Percentiles rank a stretch among this genome's conserved stretches.
Evolutionary conservation across 768 basidiomycete genomes (phyloP).

Genomic region (Amanita molliuscula): DNA sequence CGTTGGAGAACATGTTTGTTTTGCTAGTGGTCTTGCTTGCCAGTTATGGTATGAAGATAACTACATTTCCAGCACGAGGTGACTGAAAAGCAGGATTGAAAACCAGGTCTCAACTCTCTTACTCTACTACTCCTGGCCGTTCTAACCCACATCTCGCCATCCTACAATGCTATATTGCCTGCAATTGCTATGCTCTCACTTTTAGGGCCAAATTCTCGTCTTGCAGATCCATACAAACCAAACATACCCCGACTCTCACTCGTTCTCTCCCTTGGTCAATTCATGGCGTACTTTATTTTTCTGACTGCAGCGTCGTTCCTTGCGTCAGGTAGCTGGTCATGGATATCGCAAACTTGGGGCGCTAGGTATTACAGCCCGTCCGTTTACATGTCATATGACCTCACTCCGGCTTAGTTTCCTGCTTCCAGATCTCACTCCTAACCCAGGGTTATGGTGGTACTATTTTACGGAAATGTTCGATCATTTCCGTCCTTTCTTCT

Average conservation of each 20-base stretch:
- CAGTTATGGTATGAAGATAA: constrained; percentile 36
- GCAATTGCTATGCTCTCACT: constrained; percentile 60
- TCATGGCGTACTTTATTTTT: constrained; percentile 34
- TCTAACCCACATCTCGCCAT: constrained; percentile 62
- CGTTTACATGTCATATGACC: not conserved
- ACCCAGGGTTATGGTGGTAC: constrained; percentile 96
- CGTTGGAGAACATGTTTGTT: constrained; percentile 68
- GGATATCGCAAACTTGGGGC: constrained; percentile 79
- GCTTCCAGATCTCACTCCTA: constrained; percentile 87
- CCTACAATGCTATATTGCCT: constrained; percentile 55
- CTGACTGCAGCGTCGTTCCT: constrained; percentile 44
- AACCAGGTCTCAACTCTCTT: constrained; percentile 44
- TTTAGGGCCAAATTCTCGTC: constrained; percentile 49
- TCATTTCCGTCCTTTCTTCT: constrained; percentile 91
- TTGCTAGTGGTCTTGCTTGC: constrained; percentile 65
- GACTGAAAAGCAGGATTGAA: not conserved
- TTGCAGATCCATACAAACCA: constrained; percentile 49
- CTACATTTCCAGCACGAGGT: not conserved
- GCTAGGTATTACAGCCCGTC: constrained; percentile 45
- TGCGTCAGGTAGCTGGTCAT: constrained; percentile 50
- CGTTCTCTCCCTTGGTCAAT: constrained; percentile 36
- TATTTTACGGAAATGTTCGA: constrained; percentile 99
- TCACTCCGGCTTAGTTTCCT: constrained; percentile 41
- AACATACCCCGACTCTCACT: constrained; percentile 17
- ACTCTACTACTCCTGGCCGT: constrained; percentile 62